Conservation (phyloP, 345 rosid genomes). For the Euphorbia tirucalli region DNA sequence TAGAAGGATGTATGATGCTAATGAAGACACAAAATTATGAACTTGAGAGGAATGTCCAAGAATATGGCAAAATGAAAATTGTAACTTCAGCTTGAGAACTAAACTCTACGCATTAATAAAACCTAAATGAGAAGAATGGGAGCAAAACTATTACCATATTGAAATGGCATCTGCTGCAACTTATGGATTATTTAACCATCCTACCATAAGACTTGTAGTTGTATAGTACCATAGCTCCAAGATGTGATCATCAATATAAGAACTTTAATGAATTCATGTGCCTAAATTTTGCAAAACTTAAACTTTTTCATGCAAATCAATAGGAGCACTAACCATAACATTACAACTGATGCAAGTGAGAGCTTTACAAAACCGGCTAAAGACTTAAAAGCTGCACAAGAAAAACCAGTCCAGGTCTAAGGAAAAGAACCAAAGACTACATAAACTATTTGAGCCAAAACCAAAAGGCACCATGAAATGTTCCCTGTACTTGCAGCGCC, state of each 20-base stretch:
- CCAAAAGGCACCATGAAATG: slow-evolving; percentile 48
- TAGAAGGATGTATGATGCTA: no score
- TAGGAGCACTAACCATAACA: slow-evolving; percentile 44
- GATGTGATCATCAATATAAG: slow-evolving; percentile 29
- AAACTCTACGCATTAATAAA: neutral
- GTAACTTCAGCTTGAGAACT: neutral
- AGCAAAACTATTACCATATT: slow-evolving; percentile 44
- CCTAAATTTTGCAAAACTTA: no score
- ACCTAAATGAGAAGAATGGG: neutral
- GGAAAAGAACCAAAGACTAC: slow-evolving; percentile 43
- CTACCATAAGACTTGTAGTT: slow-evolving; percentile 51
- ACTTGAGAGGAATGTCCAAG: no score
- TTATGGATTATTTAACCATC: slow-evolving; percentile 43
- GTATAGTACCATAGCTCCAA: slow-evolving; percentile 59
- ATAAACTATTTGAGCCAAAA: slow-evolving; percentile 30
- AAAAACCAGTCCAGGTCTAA: slow-evolving; percentile 51
- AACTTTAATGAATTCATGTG: neutral
- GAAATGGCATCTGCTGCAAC: slow-evolving; percentile 52
- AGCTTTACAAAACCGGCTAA: slow-evolving; percentile 47
- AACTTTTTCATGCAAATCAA: neutral
- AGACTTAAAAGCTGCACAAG: slow-evolving; percentile 42
- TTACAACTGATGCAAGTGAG: slow-evolving; percentile 55
- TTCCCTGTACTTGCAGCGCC: slow-evolving; percentile 56
- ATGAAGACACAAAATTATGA: no score
- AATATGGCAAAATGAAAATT: neutral